These are phyloP conservation scores for Podila horticola DNA, from an alignment of 192 early-diverging fungal species.

Conservation along the genomic window DNA sequence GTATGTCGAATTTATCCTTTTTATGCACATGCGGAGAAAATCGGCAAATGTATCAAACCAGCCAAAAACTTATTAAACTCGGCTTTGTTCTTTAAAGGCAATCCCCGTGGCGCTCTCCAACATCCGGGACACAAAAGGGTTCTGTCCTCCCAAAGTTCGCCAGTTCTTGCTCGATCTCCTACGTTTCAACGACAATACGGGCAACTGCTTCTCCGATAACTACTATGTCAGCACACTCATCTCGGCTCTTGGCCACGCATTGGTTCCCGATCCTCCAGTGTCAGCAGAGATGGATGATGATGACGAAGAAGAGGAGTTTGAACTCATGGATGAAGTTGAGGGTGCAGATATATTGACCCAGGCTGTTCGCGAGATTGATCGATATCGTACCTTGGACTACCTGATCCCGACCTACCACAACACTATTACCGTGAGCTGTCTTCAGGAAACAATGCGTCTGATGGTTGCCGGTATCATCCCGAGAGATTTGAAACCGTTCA, in stretches of 20 bases:
- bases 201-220: slow-evolving; percentile 85
- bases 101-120: slow-evolving; percentile 78
- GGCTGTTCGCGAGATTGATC: slow-evolving; percentile 77
- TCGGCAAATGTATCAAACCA: no score
- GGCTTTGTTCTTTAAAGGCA: slow-evolving; percentile 49
- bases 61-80: neutral
- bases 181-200: slow-evolving; percentile 93
- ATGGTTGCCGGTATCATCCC: slow-evolving; percentile 74
- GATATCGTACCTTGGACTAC: slow-evolving; percentile 81
- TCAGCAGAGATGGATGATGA: slow-evolving; percentile 39
- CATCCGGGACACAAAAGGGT: slow-evolving; percentile 69
- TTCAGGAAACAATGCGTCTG: slow-evolving; percentile 78
- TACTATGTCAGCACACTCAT: slow-evolving; percentile 83
- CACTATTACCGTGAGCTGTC: slow-evolving; percentile 79
- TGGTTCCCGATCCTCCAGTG: slow-evolving; percentile 57
- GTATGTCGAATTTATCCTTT: slow-evolving; percentile 5
- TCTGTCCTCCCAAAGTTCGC: slow-evolving; percentile 70
- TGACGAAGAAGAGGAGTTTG: slow-evolving; percentile 39
- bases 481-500: slow-evolving; percentile 73
- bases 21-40: no score
- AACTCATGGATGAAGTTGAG: slow-evolving; percentile 52
- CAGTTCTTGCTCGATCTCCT: slow-evolving; percentile 81
- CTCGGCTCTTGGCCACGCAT: slow-evolving; percentile 70
- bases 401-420: slow-evolving; percentile 91
- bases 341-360: slow-evolving; percentile 62